Conservation (phyloP, 2,329 filamentous ascomycete genomes). For the Conoideocrella luteorostrata region DNA sequence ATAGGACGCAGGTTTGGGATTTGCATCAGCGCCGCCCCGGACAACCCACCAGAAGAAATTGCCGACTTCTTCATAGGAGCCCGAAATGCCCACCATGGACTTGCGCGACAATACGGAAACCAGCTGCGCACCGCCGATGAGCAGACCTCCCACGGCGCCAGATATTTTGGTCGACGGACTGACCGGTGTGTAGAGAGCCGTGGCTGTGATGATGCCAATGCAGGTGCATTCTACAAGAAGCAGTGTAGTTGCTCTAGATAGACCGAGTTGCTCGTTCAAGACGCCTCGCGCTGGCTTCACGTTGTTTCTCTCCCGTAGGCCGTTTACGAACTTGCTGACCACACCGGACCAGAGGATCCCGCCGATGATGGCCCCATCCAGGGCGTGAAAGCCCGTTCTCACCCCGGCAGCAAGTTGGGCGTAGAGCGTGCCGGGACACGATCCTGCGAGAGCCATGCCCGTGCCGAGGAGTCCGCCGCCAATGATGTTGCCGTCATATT, state of each 20-base stretch:
- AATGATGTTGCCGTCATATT: slow-evolving; percentile 58
- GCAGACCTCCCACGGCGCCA: slow-evolving; percentile 48
- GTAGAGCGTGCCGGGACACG: slow-evolving; percentile 60
- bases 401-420: slow-evolving; percentile 52
- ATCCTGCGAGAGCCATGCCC: slow-evolving; percentile 61
- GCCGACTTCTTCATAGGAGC: slow-evolving; percentile 55
- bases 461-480: slow-evolving; percentile 55
- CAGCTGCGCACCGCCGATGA: slow-evolving; percentile 53
- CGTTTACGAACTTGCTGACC: slow-evolving; percentile 29
- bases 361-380: slow-evolving; percentile 49
- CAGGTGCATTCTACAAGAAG: slow-evolving; percentile 37
- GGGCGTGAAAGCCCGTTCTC: slow-evolving; percentile 42
- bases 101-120: slow-evolving; percentile 47
- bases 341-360: slow-evolving; percentile 46
- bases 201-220: slow-evolving; percentile 32
- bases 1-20: slow-evolving; percentile 26
- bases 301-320: slow-evolving; percentile 18
- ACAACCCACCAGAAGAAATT: slow-evolving; percentile 43
- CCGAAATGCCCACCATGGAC: slow-evolving; percentile 53
- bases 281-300: slow-evolving; percentile 24
- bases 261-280: slow-evolving; percentile 33
- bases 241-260: slow-evolving; percentile 30
- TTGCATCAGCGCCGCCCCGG: slow-evolving; percentile 19
- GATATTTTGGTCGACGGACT: slow-evolving; percentile 28
- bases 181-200: slow-evolving; percentile 25